Evolutionary conservation across 2,329 filamentous ascomycete genomes (phyloP).

Genomic region (Chrysoporthe puriensis): DNA sequence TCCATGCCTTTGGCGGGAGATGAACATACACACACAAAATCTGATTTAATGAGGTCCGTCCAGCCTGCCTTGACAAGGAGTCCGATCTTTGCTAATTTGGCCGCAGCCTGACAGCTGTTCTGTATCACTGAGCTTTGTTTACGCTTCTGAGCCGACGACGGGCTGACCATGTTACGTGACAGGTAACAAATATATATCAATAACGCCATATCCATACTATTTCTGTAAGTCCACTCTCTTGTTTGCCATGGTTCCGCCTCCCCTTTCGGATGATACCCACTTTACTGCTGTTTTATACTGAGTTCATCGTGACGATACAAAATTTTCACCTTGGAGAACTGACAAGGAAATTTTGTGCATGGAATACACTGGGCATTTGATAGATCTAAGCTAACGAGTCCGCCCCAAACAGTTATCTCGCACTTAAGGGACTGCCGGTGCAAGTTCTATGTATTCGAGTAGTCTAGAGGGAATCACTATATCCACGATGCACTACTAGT

Average conservation of each 20-base stretch:
- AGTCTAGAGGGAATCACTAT: background rate
- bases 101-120: conserved; percentile 29
- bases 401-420: background rate
- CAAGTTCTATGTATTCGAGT: conserved; percentile 18
- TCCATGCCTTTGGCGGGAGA: conserved; percentile 48
- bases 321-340: conserved; percentile 67
- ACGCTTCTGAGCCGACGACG: background rate
- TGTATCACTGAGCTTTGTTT: conserved; percentile 17
- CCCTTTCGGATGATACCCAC: conserved; percentile 55
- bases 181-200: conserved; percentile 20
- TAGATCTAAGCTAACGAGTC: conserved; percentile 14
- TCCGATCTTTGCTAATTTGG: conserved; percentile 12
- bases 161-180: conserved; percentile 20
- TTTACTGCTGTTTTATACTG: conserved; percentile 50
- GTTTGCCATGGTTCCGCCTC: conserved; percentile 23
- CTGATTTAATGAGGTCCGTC: conserved; percentile 55
- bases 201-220: background rate
- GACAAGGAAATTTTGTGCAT: conserved; percentile 44
- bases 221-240: conserved; percentile 20
- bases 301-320: conserved; percentile 60
- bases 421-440: background rate
- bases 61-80: background rate
- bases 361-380: background rate
- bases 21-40: conserved; percentile 58
- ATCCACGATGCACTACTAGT: background rate